Evolutionary conservation across 352 stramenopile species (phyloP), one percentile per base, ranked within the genome.

Genomic region (Detonula confervacea): DNA sequence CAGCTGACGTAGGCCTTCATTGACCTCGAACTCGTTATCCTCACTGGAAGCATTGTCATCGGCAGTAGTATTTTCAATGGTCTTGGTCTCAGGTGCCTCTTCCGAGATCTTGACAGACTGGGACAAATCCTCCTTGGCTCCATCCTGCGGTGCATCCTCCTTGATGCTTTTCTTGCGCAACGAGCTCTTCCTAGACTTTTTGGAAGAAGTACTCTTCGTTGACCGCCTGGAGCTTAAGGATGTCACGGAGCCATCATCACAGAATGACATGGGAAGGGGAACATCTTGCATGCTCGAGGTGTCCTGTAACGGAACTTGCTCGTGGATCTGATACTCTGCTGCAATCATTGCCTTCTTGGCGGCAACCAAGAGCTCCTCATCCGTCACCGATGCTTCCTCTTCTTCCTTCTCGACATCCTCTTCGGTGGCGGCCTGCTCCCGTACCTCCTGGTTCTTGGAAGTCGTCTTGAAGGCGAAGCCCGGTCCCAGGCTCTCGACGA

Each of bases 381-480:
- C 55, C 2, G 49, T 44, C 18, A n/a, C 29, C 24, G 46, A 22
- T 62, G 37, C 55, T 12, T 76, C 66, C n/a, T 59, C 33, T 22
- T n/a, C n/a, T n/a, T n/a, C n/a, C n/a, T n/a, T n/a, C n/a, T n/a
- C n/a, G n/a, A n/a, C n/a, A n/a, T 62, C 46, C 16, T 65, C 29
- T 46, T 72, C 61, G 54, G 46, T 25, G 7, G 54, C 16, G 20
- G 12, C n/a, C 24, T 5, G 30, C 33, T 75, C 63, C n/a, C 69
- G 30, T 8, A 44, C 51, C 25, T 77, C 69, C 18, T 65, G 47
- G 11, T 1, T 47, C 49, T 70, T 73, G 56, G 71, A 59, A 24
- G 72, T 56, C 20, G 56, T 67, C 25, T 77, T 22, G 27, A 86
- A 81, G 0, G 78, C 59, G 68, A 86, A 81, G 27, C 78, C 78